phyloP scores from a whole-genome alignment of 352 stramenopile species.

The Phytopythium helicoides region DNA sequence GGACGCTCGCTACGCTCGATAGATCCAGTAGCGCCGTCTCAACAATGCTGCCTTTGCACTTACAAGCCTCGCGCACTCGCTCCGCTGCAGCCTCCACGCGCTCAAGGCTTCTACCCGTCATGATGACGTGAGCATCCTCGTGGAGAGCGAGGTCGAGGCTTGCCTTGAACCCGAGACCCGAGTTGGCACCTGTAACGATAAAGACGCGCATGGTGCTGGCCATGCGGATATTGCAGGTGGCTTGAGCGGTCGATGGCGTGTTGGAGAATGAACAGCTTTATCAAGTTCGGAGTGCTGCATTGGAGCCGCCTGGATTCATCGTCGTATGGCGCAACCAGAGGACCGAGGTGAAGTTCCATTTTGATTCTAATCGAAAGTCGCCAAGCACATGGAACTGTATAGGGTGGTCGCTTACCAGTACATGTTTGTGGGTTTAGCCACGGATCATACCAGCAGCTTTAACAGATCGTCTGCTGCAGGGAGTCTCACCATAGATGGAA shows the following conservation, averaged over 20 bases:
- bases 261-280: slow-evolving; percentile 1
- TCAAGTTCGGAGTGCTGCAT: too few species aligned
- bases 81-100: slow-evolving; percentile 16
- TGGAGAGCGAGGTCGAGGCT: slow-evolving; percentile 19
- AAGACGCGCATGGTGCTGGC: slow-evolving; percentile 17
- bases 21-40: slow-evolving; percentile 32
- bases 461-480: too few species aligned
- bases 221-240: not conserved
- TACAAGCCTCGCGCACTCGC: slow-evolving; percentile 5
- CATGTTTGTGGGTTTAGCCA: too few species aligned
- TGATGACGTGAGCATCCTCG: slow-evolving; percentile 22
- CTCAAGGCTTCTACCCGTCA: slow-evolving; percentile 22
- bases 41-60: slow-evolving; percentile 7
- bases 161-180: slow-evolving; percentile 27
- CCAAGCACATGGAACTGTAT: too few species aligned
- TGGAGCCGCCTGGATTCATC: too few species aligned
- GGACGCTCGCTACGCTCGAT: slow-evolving; percentile 23
- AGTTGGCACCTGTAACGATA: slow-evolving; percentile 34
- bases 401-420: too few species aligned
- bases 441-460: too few species aligned
- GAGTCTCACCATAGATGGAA: too few species aligned
- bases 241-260: not conserved
- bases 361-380: too few species aligned
- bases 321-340: too few species aligned
- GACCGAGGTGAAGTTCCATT: too few species aligned